Evolutionary conservation across 2,329 filamentous ascomycete species (phyloP).

Genomic region (Emergomyces africanus): DNA sequence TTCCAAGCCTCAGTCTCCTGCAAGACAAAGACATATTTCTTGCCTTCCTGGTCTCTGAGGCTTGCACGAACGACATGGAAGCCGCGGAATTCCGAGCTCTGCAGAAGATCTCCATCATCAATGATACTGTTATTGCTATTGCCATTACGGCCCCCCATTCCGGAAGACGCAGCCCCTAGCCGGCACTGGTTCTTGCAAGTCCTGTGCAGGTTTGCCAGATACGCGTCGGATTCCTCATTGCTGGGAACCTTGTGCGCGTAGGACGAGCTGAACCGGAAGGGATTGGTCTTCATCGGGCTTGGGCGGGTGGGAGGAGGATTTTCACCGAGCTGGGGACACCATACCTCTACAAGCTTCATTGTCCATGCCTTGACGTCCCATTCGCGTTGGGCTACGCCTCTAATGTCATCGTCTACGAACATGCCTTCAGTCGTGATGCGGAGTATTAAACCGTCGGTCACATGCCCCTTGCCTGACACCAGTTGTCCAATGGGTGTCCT

Average conservation of each 20-base stretch:
- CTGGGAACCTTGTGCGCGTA: conserved; percentile 41
- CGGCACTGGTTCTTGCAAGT: conserved; percentile 54
- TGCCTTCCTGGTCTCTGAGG: conserved; percentile 47
- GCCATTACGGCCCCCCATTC: conserved; percentile 11
- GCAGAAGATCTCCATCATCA: conserved; percentile 12
- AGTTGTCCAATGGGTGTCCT: conserved; percentile 86
- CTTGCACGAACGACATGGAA: conserved; percentile 46
- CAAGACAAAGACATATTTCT: conserved; percentile 49
- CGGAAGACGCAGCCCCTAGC: conserved; percentile 30
- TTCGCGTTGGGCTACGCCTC: conserved; percentile 82
- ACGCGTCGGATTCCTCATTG: conserved; percentile 54
- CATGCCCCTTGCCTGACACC: conserved; percentile 66
- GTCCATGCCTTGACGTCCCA: conserved; percentile 99
- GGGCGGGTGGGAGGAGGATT: conserved; percentile 21
- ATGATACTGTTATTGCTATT: conserved; percentile 13
- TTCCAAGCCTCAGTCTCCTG: conserved; percentile 50
- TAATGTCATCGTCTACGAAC: conserved; percentile 93
- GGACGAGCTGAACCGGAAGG: conserved; percentile 34
- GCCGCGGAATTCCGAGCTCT: conserved; percentile 34
- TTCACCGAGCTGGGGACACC: conserved; percentile 52
- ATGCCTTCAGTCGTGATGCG: conserved; percentile 87
- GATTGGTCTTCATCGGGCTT: conserved; percentile 17
- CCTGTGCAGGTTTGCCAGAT: conserved; percentile 48
- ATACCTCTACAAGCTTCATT: conserved; percentile 82
- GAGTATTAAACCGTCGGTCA: conserved; percentile 85